Evolutionary conservation across 768 basidiomycete species (phyloP).

Genomic region (Dentipellis fragilis): DNA sequence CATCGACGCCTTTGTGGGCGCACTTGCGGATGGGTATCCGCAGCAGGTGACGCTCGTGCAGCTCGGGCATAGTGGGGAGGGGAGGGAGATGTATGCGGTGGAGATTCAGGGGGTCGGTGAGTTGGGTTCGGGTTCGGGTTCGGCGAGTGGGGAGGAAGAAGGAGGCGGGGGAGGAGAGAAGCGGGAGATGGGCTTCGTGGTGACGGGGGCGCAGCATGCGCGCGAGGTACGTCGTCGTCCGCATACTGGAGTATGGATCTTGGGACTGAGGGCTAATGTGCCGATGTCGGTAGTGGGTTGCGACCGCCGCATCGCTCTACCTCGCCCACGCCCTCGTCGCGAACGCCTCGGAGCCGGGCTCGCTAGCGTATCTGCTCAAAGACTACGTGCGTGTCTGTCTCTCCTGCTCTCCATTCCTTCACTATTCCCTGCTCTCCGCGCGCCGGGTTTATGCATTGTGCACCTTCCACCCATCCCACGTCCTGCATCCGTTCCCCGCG

Average conservation of each 20-base stretch:
- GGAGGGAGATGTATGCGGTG: conserved; percentile 46
- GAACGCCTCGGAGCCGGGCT: conserved; percentile 34
- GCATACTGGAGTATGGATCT: background rate
- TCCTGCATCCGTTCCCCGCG: no score
- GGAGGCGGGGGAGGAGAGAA: conserved; percentile 13
- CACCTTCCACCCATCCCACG: no score
- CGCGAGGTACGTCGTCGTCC: conserved; percentile 43
- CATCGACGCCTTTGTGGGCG: conserved; percentile 39
- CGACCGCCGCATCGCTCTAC: conserved; percentile 64
- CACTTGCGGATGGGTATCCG: conserved; percentile 37
- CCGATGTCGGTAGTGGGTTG: conserved; percentile 60
- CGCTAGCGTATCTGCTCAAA: conserved; percentile 40
- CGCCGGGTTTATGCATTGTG: no score
- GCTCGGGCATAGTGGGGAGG: conserved; percentile 50
- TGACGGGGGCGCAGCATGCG: conserved; percentile 68
- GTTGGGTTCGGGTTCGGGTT: no score
- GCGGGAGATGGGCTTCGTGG: conserved; percentile 40
- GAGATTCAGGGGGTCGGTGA: no score
- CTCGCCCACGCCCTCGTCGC: conserved; percentile 60
- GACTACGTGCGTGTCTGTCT: conserved; percentile 29
- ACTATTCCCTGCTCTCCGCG: no score
- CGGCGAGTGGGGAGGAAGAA: no score
- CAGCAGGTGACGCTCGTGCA: conserved; percentile 34
- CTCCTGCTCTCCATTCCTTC: conserved; percentile 2
- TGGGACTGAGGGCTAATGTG: background rate